Base-by-base conservation (phyloP, 2,329 filamentous ascomycete genomes). In the Westerdykella aurantiaca region DNA sequence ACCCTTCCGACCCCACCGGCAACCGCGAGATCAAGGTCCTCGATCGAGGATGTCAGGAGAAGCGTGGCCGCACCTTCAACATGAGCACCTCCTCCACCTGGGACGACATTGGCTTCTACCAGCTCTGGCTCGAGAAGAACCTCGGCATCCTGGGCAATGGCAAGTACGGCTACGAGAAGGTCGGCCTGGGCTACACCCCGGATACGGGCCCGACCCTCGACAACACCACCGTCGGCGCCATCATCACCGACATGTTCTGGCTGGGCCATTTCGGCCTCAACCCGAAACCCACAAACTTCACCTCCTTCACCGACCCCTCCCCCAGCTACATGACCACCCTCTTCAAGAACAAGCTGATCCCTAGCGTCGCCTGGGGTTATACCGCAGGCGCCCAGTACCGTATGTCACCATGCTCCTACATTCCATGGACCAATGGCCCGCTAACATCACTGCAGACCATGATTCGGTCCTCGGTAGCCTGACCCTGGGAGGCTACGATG, bases 351-450 rank as follows among this genome's bases (percentile, higher is more conserved):
- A 77, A 77, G 7, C 70, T 68, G 45, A 85, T 88, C 38, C 81
- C 84, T 1, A 88, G 85, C 60, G 74, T 86, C 49, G 86, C 82
- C 34, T 88, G 85, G 60, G 84, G 82, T 41, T 89, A 83, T 61
- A 88, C 85, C 3, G 85, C 85, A 34, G 86, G 86, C 13, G 83
- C 83, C n/a, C 76, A 77, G 48, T 88, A 88, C 57, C 75, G 82
- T 82, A 69, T 62, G 77, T 66, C 18, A 13, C n/a, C 22, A 12
- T 31, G 14, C 14, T 16, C 31, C 6, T 17, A 9, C 16, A 9
- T 12, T 23, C 5, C n/a, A 35, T 12, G 10, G 18, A 21, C 18
- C 18, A 18, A 10, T 9, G n/a, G 37, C 48, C 42, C 49, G 51
- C 42, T 49, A 41, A 46, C 41, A 31, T 23, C 5, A 10, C 4